Conservation (phyloP, 2,329 filamentous ascomycete species). For the Colletotrichum sp. region DNA sequence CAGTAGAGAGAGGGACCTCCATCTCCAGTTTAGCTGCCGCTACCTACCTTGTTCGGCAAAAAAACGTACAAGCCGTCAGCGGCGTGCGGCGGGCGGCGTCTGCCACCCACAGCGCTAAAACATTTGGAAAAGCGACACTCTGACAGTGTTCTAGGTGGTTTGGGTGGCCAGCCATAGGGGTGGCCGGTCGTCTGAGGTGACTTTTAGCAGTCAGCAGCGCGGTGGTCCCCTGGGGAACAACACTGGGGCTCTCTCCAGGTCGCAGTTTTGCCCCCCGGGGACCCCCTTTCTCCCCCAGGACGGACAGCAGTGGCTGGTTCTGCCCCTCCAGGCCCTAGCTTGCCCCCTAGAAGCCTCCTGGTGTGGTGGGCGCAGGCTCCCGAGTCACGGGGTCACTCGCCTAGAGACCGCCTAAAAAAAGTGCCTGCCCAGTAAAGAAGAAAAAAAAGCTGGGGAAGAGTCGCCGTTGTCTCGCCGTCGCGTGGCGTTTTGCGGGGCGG, state of each 20-base stretch:
- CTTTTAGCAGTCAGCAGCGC: neutral
- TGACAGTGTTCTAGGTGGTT: neutral
- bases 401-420: neutral
- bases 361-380: neutral
- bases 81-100: neutral
- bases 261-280: constrained; percentile 1
- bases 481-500: constrained; percentile 24
- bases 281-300: neutral
- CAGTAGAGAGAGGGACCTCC: neutral
- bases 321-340: neutral
- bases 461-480: constrained; percentile 26
- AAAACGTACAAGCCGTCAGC: neutral
- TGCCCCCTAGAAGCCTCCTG: neutral
- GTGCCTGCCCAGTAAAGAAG: neutral
- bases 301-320: neutral
- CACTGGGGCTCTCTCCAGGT: neutral
- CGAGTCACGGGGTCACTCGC: neutral
- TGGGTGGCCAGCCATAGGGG: neutral
- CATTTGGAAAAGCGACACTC: neutral
- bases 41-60: neutral
- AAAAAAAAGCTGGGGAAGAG: constrained; percentile 15
- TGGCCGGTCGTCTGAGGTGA: neutral
- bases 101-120: constrained; percentile 8
- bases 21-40: neutral
- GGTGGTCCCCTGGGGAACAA: neutral